Percentiles rank a stretch among this genome's conserved stretches.
Conservation (phyloP, 805 yeast species). For the Cyberlindnera maclurae region DNA sequence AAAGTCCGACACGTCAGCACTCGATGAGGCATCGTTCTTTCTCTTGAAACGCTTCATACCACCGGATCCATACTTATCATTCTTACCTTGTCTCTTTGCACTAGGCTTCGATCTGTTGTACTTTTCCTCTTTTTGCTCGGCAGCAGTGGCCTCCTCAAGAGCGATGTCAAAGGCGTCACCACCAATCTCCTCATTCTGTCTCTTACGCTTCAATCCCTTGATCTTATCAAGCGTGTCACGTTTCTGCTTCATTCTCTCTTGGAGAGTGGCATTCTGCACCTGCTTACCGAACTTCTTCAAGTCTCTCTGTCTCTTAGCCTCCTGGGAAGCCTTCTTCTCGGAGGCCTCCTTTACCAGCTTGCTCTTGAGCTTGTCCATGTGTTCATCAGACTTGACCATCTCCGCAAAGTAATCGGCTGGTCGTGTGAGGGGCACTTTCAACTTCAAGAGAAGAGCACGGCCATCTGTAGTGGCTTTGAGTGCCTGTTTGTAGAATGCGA, state of each 20-base stretch:
- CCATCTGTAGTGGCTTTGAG: constrained; percentile 75
- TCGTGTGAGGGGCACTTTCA: constrained; percentile 82
- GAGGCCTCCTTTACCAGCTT: constrained; percentile 74
- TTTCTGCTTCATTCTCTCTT: constrained; percentile 90
- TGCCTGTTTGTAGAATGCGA: constrained; percentile 93
- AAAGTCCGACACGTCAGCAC: constrained; percentile 59
- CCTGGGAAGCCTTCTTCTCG: constrained; percentile 85
- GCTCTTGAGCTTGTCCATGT: constrained; percentile 87
- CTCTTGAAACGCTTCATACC: constrained; percentile 71
- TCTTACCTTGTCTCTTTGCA: constrained; percentile 61
- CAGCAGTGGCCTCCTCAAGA: constrained; percentile 69
- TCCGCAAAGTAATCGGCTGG: constrained; percentile 97
- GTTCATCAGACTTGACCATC: constrained; percentile 96
- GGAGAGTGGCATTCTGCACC: constrained; percentile 89
- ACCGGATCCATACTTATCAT: constrained; percentile 68
- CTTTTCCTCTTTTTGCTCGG: constrained; percentile 30
- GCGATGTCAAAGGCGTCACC: constrained; percentile 83
- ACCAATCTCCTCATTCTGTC: constrained; percentile 66
- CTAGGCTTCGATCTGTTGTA: constrained; percentile 50
- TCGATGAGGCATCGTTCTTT: constrained; percentile 65
- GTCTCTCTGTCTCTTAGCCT: constrained; percentile 89
- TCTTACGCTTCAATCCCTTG: constrained; percentile 84
- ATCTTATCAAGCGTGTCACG: constrained; percentile 83
- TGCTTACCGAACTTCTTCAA: constrained; percentile 96
- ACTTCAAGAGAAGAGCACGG: constrained; percentile 53